Evolutionary conservation across 208 protist species (phyloP).

Genomic region (Trypanosoma scelopori): DNA sequence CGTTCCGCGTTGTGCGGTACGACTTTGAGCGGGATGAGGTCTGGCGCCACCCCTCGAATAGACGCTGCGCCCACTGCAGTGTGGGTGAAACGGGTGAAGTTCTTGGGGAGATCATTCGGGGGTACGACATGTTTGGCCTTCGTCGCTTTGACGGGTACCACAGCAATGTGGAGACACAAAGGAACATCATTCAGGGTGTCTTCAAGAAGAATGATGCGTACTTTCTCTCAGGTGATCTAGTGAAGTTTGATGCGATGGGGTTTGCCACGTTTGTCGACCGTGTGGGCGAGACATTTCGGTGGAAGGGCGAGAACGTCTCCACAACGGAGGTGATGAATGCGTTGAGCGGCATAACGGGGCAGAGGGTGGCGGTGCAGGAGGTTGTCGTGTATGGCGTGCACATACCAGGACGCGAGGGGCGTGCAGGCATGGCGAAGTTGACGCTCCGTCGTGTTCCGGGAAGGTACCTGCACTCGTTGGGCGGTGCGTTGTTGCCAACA

Average conservation of each 20-base stretch:
- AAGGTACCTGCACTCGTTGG: too few relatives aligned
- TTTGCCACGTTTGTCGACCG: constrained; percentile 79
- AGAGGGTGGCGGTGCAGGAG: constrained; percentile 41
- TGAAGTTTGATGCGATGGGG: constrained; percentile 50
- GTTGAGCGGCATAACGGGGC: constrained; percentile 33
- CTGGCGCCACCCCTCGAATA: constrained; percentile 39
- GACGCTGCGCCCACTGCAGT: constrained; percentile 35
- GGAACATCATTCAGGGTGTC: constrained; percentile 51
- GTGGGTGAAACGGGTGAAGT: constrained; percentile 52
- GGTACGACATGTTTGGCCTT: constrained; percentile 59
- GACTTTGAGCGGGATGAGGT: constrained; percentile 49
- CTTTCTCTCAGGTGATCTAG: constrained; percentile 72
- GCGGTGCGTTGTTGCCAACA: neutral
- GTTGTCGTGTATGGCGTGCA: constrained; percentile 69
- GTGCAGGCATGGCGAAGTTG: constrained; percentile 65
- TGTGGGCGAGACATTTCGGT: constrained; percentile 80
- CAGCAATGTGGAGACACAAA: constrained; percentile 30
- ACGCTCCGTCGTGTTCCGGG: constrained; percentile 24
- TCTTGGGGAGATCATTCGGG: constrained; percentile 50
- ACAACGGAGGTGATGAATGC: constrained; percentile 69
- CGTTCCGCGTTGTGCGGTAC: constrained; percentile 46
- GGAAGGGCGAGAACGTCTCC: constrained; percentile 84
- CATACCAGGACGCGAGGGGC: constrained; percentile 51
- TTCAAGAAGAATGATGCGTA: constrained; percentile 50
- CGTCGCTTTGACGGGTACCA: constrained; percentile 80